Evolutionary conservation across 805 yeast species (phyloP), one percentile per base, ranked within the genome.

Genomic region (Komagataella ulmi): DNA sequence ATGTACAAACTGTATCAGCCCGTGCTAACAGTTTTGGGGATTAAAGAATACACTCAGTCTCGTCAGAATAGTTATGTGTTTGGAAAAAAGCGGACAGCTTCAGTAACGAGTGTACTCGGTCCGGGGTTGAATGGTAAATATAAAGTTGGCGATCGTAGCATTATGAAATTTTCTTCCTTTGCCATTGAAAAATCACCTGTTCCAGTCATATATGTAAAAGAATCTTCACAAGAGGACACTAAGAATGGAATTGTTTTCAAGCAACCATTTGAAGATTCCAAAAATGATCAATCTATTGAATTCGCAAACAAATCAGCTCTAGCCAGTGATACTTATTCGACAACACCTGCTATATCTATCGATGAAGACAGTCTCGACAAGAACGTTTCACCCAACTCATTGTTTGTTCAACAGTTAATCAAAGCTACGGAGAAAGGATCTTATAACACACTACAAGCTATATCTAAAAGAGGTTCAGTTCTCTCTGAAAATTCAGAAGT

Each of bases 1-100:
- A 72, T 77, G 63, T 68, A 79, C 57, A 68, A 73, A 51, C 64
- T 83, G 24, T 81, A 83, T 61, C 75, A 74, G 56, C 89, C 90
- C 10, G 72, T 74, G 50, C 57, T 79, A 50, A 73, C 81, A 14
- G 64, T 77, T 10, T 72, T 79, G 3, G 70, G 70, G 8, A 59
- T 66, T 8, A 58, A 60, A 48, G 48, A 48, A 46, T 21, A 44
- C 50, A 18, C 47, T 24, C 30, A 21, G 30, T 21, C 30, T 21
- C 21, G 47, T 21, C 47, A 45, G n/a, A 30, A 30, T 30, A 30
- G 40, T 30, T 14, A 10, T 30, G 40, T 30, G 12, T 10, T 30
- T 30, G 40, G 40, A 10, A 30, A 30, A 14, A 30, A 30, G 40
- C 40, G 40, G 8, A 17, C 47, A 6, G 21, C 47, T 18, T 21